Percentiles rank a stretch among this genome's conserved stretches.
Evolutionary conservation across 2,329 filamentous ascomycete species (phyloP).

Genomic region (Sporothrix sp.): DNA sequence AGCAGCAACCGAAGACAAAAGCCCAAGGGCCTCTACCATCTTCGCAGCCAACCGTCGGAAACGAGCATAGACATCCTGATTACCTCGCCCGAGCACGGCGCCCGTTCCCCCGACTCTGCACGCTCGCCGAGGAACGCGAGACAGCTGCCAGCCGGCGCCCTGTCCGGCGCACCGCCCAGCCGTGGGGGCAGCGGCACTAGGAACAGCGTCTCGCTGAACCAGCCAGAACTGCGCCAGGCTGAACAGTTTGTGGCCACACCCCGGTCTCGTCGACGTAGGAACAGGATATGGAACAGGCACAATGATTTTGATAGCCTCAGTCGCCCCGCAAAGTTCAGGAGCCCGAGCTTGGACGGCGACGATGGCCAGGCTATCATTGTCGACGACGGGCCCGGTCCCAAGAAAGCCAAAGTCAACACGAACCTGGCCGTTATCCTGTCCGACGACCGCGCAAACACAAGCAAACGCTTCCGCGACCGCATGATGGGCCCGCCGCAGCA

Average conservation of each 20-base stretch:
- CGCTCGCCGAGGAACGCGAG: no score
- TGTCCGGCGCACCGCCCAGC: background rate
- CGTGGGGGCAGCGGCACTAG: background rate
- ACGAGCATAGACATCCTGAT: background rate
- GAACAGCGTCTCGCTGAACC: background rate
- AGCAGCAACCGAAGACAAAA: background rate
- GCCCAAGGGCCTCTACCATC: background rate
- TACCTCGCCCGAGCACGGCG: background rate
- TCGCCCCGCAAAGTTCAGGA: background rate
- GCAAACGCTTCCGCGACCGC: constrained; percentile 7
- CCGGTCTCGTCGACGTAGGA: background rate
- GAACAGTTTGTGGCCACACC: background rate
- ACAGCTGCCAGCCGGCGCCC: background rate
- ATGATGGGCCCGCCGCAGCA: background rate
- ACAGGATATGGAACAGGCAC: no score
- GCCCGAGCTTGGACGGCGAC: background rate
- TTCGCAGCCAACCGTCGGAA: background rate
- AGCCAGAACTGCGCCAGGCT: constrained; percentile 1
- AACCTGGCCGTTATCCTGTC: background rate
- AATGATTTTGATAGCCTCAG: background rate
- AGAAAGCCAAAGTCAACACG: background rate
- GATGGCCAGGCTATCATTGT: background rate
- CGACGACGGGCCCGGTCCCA: background rate
- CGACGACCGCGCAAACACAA: background rate
- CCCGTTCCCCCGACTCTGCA: no score